Conservation (phyloP, 1,284 basidiomycete species). For the Polyporus tsugae region DNA sequence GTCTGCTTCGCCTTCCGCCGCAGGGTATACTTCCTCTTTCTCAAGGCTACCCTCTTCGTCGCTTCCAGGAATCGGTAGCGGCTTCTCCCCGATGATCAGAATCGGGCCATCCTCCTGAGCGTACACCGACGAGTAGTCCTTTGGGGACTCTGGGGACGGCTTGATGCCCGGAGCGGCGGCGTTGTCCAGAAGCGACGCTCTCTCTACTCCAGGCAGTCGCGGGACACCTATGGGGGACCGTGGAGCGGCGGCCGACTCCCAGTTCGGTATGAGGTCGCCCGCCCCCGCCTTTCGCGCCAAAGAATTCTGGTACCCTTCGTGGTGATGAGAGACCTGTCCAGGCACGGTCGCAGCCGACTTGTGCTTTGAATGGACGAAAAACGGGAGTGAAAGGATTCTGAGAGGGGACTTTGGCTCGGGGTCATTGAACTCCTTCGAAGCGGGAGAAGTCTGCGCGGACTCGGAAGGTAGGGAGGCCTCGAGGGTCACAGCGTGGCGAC, state of each 20-base stretch:
- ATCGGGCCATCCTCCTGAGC: constrained; percentile 4
- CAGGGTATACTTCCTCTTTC: background rate
- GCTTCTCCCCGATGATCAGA: constrained; percentile 15
- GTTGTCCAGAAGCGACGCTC: background rate
- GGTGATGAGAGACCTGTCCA: background rate
- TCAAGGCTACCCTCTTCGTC: background rate
- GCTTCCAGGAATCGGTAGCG: constrained; percentile 16
- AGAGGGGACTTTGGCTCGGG: background rate
- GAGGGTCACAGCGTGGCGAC: constrained; percentile 39
- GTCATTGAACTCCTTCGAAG: constrained; percentile 7
- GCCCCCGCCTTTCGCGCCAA: constrained; percentile 9
- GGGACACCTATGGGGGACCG: background rate
- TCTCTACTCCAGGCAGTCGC: background rate
- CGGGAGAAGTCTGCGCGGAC: background rate
- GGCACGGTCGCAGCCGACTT: background rate
- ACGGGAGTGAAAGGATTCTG: background rate
- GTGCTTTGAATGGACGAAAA: background rate
- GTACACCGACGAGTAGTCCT: background rate
- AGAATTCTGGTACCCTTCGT: background rate
- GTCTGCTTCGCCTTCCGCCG: background rate
- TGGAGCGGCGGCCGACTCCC: background rate
- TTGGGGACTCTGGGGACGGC: background rate
- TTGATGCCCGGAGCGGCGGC: background rate
- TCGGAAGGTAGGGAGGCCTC: constrained; percentile 24
- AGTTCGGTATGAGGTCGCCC: constrained; percentile 18